Evolutionary conservation across 2,329 filamentous ascomycete species (phyloP).

Genomic region (Phialophora chinensis): DNA sequence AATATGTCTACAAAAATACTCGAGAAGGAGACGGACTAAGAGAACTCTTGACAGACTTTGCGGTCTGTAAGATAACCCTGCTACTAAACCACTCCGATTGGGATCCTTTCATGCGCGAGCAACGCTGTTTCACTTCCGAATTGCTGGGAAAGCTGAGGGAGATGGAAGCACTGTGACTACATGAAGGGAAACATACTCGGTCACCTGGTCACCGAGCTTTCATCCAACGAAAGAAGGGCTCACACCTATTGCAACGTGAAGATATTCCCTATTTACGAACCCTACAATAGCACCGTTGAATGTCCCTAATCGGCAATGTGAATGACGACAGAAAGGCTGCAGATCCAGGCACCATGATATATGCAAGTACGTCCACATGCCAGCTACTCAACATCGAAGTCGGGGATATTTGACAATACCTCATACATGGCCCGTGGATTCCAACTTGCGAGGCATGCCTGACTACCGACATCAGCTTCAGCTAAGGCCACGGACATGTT

Average conservation of each 20-base stretch:
- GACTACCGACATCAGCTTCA: too few species aligned
- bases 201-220: neutral
- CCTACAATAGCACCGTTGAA: neutral
- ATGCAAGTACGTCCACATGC: neutral
- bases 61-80: conserved; percentile 30
- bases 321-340: neutral
- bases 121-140: conserved; percentile 8
- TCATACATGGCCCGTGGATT: too few species aligned
- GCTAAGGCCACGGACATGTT: too few species aligned
- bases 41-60: conserved; percentile 34
- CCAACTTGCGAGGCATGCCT: too few species aligned
- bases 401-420: too few species aligned
- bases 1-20: conserved; percentile 47
- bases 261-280: neutral
- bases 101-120: conserved; percentile 8
- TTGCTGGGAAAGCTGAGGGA: conserved; percentile 12
- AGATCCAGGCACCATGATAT: neutral
- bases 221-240: neutral
- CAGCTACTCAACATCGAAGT: neutral
- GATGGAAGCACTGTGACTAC: neutral
- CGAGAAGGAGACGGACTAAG: conserved; percentile 25
- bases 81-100: conserved; percentile 9
- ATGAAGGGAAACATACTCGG: neutral
- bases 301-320: neutral
- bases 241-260: neutral